Evolutionary conservation across 345 rosid species (phyloP).

Genomic region (Eucalyptus cloeziana): DNA sequence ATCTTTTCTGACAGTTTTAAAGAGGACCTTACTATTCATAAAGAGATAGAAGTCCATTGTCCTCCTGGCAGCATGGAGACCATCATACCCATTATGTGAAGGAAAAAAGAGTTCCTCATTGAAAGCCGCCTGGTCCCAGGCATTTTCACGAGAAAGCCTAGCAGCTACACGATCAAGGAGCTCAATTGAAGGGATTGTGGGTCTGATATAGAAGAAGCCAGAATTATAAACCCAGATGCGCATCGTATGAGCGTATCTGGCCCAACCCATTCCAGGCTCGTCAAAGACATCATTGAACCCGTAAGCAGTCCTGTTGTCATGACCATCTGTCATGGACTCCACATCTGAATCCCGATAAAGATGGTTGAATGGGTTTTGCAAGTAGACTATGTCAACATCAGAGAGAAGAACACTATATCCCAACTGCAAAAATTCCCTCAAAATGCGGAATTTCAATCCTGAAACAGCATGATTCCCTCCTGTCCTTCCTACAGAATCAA

Average conservation of each 20-base stretch:
- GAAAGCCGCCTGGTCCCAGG: constrained; percentile 43
- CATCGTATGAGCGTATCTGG: constrained; percentile 29
- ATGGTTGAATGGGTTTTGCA: constrained; percentile 36
- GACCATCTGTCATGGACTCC: constrained; percentile 44
- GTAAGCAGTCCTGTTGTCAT: constrained; percentile 27
- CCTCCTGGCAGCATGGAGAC: constrained; percentile 33
- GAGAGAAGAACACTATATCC: constrained; percentile 44
- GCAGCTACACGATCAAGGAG: constrained; percentile 36
- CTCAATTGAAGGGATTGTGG: constrained; percentile 31
- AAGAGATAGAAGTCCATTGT: constrained; percentile 32
- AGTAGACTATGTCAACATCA: constrained; percentile 25
- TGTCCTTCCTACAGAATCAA: constrained; percentile 20
- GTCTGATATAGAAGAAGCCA: constrained; percentile 36
- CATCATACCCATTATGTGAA: constrained; percentile 28
- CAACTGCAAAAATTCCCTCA: constrained; percentile 44
- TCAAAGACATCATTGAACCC: constrained; percentile 26
- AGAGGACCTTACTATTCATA: constrained; percentile 40
- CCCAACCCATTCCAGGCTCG: constrained; percentile 41
- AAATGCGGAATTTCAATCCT: constrained; percentile 27
- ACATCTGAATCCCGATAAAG: constrained; percentile 36
- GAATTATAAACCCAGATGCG: constrained; percentile 45
- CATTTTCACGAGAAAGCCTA: constrained; percentile 11
- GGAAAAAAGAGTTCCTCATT: constrained; percentile 40
- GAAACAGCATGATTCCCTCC: constrained; percentile 37
- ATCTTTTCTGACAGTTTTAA: constrained; percentile 34